Conservation (phyloP, 768 basidiomycete species). For the Zangia roseola region DNA sequence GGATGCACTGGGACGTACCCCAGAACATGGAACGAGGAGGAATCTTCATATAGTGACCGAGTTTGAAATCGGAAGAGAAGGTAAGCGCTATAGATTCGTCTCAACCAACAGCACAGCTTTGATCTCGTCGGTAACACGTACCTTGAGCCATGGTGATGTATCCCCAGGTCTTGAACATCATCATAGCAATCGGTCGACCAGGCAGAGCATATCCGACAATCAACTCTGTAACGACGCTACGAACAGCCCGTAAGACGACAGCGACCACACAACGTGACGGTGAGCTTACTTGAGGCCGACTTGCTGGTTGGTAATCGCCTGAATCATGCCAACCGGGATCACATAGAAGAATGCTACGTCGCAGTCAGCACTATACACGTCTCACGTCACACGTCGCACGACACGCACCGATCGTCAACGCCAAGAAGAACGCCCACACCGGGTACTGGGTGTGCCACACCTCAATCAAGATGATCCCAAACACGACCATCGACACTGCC, state of each 20-base stretch:
- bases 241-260: conserved; percentile 1
- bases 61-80: conserved; percentile 71
- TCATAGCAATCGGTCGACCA: conserved; percentile 73
- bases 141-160: conserved; percentile 61
- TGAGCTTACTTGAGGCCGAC: conserved; percentile 48
- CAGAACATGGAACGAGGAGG: conserved; percentile 68
- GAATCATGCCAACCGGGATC: conserved; percentile 74
- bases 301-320: conserved; percentile 81
- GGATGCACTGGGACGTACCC: conserved; percentile 26
- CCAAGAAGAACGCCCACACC: conserved; percentile 43
- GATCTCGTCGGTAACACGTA: not conserved
- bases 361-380: not conserved
- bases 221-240: conserved; percentile 55
- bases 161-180: conserved; percentile 80
- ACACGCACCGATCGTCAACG: conserved; percentile 27
- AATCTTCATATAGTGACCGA: conserved; percentile 75
- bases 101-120: not conserved
- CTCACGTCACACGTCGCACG: conserved; percentile 11
- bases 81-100: conserved; percentile 42
- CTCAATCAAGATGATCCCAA: conserved; percentile 57
- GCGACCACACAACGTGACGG: not conserved
- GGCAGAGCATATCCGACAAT: conserved; percentile 56
- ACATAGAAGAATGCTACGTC: conserved; percentile 53
- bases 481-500: conserved; percentile 49
- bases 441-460: conserved; percentile 54